Conservation (phyloP, 495 filamentous ascomycete species). For the Chaetomium fimeti region DNA sequence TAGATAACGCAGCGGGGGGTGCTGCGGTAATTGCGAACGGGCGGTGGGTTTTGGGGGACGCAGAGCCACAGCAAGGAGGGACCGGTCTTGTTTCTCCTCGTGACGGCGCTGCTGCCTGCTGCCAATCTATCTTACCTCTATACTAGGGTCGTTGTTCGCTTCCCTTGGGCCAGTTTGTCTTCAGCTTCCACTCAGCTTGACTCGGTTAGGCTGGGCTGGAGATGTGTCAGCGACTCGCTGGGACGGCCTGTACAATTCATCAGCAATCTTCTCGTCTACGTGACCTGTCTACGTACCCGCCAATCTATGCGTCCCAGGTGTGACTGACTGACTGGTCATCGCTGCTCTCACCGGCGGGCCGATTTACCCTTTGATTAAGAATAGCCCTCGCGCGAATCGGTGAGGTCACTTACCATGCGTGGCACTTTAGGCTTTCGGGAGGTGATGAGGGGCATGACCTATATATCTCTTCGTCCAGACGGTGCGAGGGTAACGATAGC, state of each 20-base stretch:
- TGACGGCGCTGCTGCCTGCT: slow-evolving; percentile 15
- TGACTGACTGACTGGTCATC: not conserved
- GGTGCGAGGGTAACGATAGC: no score
- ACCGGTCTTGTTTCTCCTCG: slow-evolving; percentile 15
- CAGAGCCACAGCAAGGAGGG: not conserved
- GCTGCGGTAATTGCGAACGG: slow-evolving; percentile 5
- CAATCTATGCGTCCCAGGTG: not conserved
- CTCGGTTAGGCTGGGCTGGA: not conserved
- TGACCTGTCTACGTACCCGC: not conserved
- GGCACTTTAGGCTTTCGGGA: no score
- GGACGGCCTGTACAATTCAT: slow-evolving; percentile 12
- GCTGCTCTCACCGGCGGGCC: not conserved
- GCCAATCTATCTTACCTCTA: slow-evolving; percentile 10
- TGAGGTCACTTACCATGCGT: no score
- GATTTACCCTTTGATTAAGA: not conserved
- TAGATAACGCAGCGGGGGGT: slow-evolving; percentile 30
- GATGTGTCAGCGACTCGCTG: not conserved
- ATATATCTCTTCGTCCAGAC: no score
- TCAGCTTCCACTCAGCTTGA: not conserved
- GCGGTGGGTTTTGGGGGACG: not conserved
- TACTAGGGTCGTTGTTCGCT: slow-evolving; percentile 16
- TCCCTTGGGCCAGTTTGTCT: not conserved
- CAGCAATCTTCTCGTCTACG: slow-evolving; percentile 11
- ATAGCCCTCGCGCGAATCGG: no score
- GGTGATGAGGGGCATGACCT: no score